Evolutionary conservation across 441 rosid genomes (phyloP), one percentile per base, ranked within the genome.

Genomic region (Lepidium campestre): DNA sequence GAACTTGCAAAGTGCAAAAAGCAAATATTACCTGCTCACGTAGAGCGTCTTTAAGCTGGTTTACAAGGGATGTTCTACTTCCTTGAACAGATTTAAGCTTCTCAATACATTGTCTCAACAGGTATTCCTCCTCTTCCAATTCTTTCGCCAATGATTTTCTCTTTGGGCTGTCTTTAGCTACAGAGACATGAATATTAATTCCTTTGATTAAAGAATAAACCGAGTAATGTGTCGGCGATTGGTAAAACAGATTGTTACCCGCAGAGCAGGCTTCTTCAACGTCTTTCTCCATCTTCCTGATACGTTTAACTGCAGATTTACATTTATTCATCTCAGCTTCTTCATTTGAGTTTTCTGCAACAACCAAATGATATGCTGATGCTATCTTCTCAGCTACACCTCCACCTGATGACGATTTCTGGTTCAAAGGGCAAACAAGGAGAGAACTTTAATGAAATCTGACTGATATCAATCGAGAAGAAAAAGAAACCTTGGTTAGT

Each of bases 261-360:
- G 35, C 69, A 10, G 68, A 20, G 61, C 92, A 88, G 14, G 91
- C 86, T 72, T 69, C 65, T 2, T 83, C 88, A 45, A 89, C 82
- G 64, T 86, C 90, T 71, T 86, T 89, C 80, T 87, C 96, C 89
- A 91, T 85, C 82, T 82, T 94, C 81, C 82, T 86, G 75, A 89
- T 85, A 18, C 10, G 85, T 68, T 81, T 84, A 68, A 81, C 82
- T 1, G 83, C 83, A 66, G 97, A 84, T 71, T 86, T 87, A 67
- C 97, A 94, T 65, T 80, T 88, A 48, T 63, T 85, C 96, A 87
- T 88, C 81, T 89, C 96, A 48, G 77, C 82, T 63, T 91, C 99
- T 78, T 94, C 97, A 29, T 78, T 83, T 10, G 81, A 66, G 55
- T 82, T 86, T 34, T 91, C 97, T 55, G 86, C 77, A 34, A 84